These are phyloP conservation scores for Candida oleophila DNA, from an alignment of 805 yeast genomes.

Conservation along the genomic window DNA sequence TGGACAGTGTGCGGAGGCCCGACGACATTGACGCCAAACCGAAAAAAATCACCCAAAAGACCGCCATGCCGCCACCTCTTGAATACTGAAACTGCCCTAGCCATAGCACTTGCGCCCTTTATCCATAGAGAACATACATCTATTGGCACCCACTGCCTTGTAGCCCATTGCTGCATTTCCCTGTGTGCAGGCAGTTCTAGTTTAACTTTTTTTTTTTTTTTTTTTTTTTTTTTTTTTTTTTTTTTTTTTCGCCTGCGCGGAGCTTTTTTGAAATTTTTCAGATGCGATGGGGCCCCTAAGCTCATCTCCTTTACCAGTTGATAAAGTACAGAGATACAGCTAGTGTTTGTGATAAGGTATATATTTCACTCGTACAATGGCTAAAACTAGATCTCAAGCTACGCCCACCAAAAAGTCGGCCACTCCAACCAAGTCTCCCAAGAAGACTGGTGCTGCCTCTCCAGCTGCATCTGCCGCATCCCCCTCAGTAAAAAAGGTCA, in stretches of 20 bases:
- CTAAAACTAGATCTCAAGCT: slow-evolving; percentile 32
- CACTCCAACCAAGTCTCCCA: slow-evolving; percentile 10
- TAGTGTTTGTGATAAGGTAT: too few relatives aligned
- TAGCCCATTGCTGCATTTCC: neutral
- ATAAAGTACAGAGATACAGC: too few relatives aligned
- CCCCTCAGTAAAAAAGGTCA: slow-evolving; percentile 20
- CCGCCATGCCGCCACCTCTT: slow-evolving; percentile 33
- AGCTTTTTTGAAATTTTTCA: neutral
- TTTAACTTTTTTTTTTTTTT: neutral
- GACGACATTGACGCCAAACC: neutral
- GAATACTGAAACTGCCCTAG: neutral
- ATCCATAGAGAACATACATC: too few relatives aligned
- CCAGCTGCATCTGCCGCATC: slow-evolving; percentile 16
- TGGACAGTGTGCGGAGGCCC: slow-evolving; percentile 24
- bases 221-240: neutral
- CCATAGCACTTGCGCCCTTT: too few relatives aligned
- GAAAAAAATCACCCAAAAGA: slow-evolving; percentile 24
- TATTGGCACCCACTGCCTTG: too few relatives aligned
- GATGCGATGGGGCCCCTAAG: slow-evolving; percentile 2
- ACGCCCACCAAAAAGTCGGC: slow-evolving; percentile 14
- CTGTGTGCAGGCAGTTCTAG: neutral
- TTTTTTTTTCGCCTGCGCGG: neutral
- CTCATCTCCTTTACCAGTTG: neutral
- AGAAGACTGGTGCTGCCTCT: slow-evolving; percentile 16
- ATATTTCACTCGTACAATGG: slow-evolving; percentile 17